Base-by-base conservation (phyloP, 257 asterid species). In the Plantago ovata region DNA sequence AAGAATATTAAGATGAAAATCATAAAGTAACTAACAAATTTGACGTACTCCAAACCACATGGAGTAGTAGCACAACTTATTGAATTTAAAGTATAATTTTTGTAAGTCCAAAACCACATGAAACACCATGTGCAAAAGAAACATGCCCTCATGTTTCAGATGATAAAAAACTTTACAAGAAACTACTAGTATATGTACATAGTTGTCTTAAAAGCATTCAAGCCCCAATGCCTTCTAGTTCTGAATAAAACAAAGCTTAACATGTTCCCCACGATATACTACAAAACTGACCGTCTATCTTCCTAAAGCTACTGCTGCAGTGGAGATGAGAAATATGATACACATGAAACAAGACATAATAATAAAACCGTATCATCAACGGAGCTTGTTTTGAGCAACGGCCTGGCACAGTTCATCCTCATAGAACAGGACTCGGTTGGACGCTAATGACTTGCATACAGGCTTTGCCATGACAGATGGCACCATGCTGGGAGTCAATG, bases 321-420 rank as follows among this genome's bases (percentile, higher is more conserved):
- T 55, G 57, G 47, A 62, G 47, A 38, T 9, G 20, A 15, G 38
- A 50, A 28, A 57, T 50, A 52, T 66, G 76, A 65, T 72, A 69
- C 73, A 84, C 74, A 77, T 54, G 42, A 53, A 64, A 39, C 65
- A 48, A 22, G 42, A 9, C 23, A 41, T 14, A 33, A 33, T 22
- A 56, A 50, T 60, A 47, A 53, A 48, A 52, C 47, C 57, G 51
- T n/a, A n/a, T 16, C 6, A 53, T 89, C 92, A 92, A 60, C 78
- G 90, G 50, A 92, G 95, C 62, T 88, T 92, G 81, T 92, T 92
- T 69, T 88, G 96, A 24, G 96, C 96, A 59, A 88, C 98, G 4
- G 98, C 95, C 71, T 92, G 94, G 78, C 98, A 92, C 50, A 92
- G 66, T 65, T 92, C 98, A 14, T 92, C 98, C 81, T 92, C 96